Evolutionary conservation across 2,329 filamentous ascomycete species (phyloP), one percentile per base, ranked within the genome.

Genomic region (Ceratocystiopsis sp.): DNA sequence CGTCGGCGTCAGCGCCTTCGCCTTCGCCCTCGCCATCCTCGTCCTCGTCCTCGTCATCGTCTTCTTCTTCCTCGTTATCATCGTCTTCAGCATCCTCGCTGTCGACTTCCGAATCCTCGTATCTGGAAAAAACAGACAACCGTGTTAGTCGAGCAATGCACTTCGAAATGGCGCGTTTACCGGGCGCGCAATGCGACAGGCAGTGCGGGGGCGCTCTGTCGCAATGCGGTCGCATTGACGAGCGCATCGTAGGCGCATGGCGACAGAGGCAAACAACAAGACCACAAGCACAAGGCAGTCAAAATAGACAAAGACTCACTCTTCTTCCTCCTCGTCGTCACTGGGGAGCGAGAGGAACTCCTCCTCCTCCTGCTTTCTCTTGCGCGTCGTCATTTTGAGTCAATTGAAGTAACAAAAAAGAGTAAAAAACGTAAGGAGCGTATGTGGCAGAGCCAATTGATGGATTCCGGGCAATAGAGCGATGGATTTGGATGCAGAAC

Each of bases 261-360:
- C 35, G 21, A 29, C 32, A n/a, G 36, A 29, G 5, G 16, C 4
- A 39, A 29, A n/a, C 12, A 19, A 21, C 21, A 38, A 35, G 19
- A 34, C 19, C 41, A 21, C 18, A 33, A 17, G 10, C 18, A 19
- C 19, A 29, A 11, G n/a, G 9, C 10, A 36, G n/a, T 32, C 43
- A 45, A 51, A 41, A 55, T 59, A 41, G 55, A 55, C 38, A 53
- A 60, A 39, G 55, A 57, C 68, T 64, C 64, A 71, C 68, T 71
- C 68, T 55, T 71, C 66, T 55, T 71, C 68, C 52, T 70, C 67
- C 37, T 62, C 66, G 40, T 64, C 63, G 40, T 63, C 67, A 47
- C 69, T 68, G 43, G 68, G 68, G 43, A 72, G 65, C 48, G 68
- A 69, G 48, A 72, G 64, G 33, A 72, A 66, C 59, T 70, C 67